Percentiles rank a stretch among this genome's conserved stretches.
Conservation (phyloP, 495 filamentous ascomycete species). For the Podospora australis region DNA sequence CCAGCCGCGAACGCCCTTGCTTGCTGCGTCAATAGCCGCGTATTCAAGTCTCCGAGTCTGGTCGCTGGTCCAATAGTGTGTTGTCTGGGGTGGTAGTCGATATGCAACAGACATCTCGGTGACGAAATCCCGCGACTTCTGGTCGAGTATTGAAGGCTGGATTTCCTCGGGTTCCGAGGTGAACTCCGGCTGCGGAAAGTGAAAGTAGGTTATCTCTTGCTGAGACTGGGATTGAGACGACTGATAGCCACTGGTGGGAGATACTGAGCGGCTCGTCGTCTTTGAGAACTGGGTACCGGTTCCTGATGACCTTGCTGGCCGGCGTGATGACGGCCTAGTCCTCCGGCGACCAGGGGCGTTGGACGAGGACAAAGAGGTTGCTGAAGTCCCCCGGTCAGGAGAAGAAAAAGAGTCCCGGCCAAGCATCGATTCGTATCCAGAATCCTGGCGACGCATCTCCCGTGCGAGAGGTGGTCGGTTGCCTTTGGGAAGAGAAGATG, state of each 20-base stretch:
- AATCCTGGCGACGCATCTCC: slow-evolving; percentile 43
- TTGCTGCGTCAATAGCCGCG: slow-evolving; percentile 52
- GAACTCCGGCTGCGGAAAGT: slow-evolving; percentile 38
- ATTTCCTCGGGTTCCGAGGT: slow-evolving; percentile 26
- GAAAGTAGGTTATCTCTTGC: slow-evolving; percentile 36
- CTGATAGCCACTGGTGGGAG: slow-evolving; percentile 18
- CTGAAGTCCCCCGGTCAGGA: slow-evolving; percentile 14
- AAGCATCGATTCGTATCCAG: slow-evolving; percentile 43
- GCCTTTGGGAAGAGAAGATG: slow-evolving; percentile 4
- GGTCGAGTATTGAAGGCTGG: slow-evolving; percentile 1
- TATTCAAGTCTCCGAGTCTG: slow-evolving; percentile 49
- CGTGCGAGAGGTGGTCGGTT: slow-evolving; percentile 13
- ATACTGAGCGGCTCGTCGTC: slow-evolving; percentile 20
- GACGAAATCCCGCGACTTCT: slow-evolving; percentile 1
- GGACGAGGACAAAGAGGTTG: slow-evolving; percentile 18
- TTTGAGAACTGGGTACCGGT: not conserved
- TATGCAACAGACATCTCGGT: slow-evolving; percentile 12
- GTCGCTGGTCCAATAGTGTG: slow-evolving; percentile 52
- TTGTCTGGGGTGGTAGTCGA: slow-evolving; percentile 45
- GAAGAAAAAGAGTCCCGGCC: slow-evolving; percentile 19
- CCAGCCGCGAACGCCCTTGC: slow-evolving; percentile 47
- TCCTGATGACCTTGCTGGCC: too few relatives aligned
- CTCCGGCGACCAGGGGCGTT: too few relatives aligned
- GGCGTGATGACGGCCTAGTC: too few relatives aligned
- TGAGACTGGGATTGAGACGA: slow-evolving; percentile 12